Evolutionary conservation across 208 protist genomes (phyloP), one percentile per base, ranked within the genome.

Genomic region (Wallacemonas sp.): DNA sequence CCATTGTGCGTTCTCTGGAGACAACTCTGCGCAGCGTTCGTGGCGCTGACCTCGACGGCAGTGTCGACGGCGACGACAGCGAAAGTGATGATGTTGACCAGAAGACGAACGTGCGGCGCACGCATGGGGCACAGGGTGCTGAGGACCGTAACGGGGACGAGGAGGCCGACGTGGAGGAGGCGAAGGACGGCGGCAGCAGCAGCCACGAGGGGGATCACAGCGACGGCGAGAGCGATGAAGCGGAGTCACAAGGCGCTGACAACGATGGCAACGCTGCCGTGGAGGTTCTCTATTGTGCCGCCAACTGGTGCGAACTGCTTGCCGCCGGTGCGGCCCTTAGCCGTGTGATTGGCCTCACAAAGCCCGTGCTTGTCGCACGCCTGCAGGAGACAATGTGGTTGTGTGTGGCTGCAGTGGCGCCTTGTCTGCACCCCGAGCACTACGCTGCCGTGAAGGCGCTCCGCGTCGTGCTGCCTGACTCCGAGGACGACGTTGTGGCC

Each of bases 361-460:
- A 57, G 3, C 63, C 67, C 9, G 63, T 72, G 52, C 24, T 90
- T 10, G 45, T 57, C 6, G 53, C 42, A 24, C 46, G 65, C 10
- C 2, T 79, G 65, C 19, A 58, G 67, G 22, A 60, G 2, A 50
- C 45, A 26, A 17, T 95, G 0, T 81, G 75, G n/a, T 57, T 68
- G 9, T 54, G 83, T 5, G 69, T 76, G 3, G 79, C 75, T 17
- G 79, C 79, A n/a, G 59, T 95, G 8, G 68, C 85, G 1, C 86
- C 90, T 8, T 55, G 59, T 17, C 50, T 93, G n/a, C 82, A 78
- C 52, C 68, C 78, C 1, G 87, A 95, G 74, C 76, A 92, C 36
- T 91, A 83, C 61, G 63, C 93, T 33, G 92, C 86, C 5, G 76
- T 92, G 17, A 87, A 84, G 53, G 90, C 76, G 1, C 71, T 95